Base-by-base conservation (phyloP, 1,284 basidiomycete species). In the Omphalotus olearius region DNA sequence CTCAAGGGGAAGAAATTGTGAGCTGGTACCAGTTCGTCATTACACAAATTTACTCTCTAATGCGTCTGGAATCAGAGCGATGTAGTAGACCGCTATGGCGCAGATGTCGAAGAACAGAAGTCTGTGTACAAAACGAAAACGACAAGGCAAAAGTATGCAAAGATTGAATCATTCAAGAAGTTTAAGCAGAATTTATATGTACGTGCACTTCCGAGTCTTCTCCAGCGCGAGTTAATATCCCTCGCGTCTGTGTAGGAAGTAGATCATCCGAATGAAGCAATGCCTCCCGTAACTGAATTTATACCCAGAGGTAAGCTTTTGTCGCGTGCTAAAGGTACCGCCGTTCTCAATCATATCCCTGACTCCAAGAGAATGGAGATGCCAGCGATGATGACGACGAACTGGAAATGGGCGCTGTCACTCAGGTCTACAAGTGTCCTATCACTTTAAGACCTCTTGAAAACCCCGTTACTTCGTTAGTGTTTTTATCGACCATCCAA, bases 351-450 rank as follows among this genome's bases (percentile, higher is more conserved):
- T 48, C 40, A 47, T 17, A 52, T 49, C 43, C 23, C 23, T 33
- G n/a, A n/a, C 33, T n/a, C 57, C 13, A 61, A 85, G 88, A 90
- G 74, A 74, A 80, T 33, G 89, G 82, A 11, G 89, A 91, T 60
- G 80, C 77, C 33, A 88, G 83, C 53, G 85, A 88, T 49, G 85
- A 87, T 43, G 86, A 87, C 45, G 88, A 92, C 36, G 88, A 91
- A 7, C 68, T 94, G 18, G 84, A 91, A 66, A 72, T 93, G 42
- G 93, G 92, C 44, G 91, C 90, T 45, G 76, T 84, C 18, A 88
- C 84, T 6, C 88, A 92, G 62, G 83, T 82, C 57, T 91, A 82
- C 73, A 85, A 80, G 50, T 94, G 91, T 57, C 91, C 91, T 1
- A 70, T 94, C 47, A 83, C 86, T 0, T 72, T 93, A 43, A 76